phyloP scores from a whole-genome alignment of 352 stramenopile genomes.

The Pythium volutum region DNA sequence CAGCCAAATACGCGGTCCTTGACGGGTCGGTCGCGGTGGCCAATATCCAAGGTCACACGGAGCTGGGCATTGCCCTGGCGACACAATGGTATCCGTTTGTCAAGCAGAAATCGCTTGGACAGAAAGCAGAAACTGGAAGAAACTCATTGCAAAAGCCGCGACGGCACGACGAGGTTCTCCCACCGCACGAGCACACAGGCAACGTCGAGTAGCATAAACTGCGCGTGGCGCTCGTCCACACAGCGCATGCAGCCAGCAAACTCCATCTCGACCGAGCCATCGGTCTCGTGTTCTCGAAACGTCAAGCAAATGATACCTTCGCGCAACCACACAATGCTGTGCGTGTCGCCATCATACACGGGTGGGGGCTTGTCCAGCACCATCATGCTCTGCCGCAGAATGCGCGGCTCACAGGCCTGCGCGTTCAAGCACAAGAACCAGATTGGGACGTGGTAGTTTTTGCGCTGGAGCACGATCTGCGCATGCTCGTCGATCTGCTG shows the following conservation, averaged over 20 bases:
- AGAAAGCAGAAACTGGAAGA: no score
- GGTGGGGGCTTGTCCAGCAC: slow-evolving; percentile 2
- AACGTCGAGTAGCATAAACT: slow-evolving; percentile 45
- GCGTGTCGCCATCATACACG: background rate
- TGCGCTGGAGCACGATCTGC: slow-evolving; percentile 8
- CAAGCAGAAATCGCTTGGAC: no score
- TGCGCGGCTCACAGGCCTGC: background rate
- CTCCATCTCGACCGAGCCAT: slow-evolving; percentile 1
- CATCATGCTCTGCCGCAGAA: slow-evolving; percentile 7
- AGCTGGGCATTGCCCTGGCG: no score
- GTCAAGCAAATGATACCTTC: slow-evolving; percentile 15
- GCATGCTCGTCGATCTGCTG: slow-evolving; percentile 16
- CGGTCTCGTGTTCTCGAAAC: background rate
- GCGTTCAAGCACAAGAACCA: slow-evolving; percentile 12
- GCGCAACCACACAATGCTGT: slow-evolving; percentile 2
- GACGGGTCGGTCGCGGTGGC: no score
- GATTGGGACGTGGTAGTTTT: slow-evolving; percentile 1
- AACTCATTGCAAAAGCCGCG: slow-evolving; percentile 13
- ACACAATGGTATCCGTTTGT: no score
- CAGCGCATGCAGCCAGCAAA: slow-evolving; percentile 21
- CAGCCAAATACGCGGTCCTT: no score
- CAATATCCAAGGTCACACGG: no score
- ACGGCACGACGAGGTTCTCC: slow-evolving; percentile 45
- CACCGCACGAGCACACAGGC: slow-evolving; percentile 46
- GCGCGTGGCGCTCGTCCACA: slow-evolving; percentile 36